These are phyloP conservation scores for Coelastrella sp. DNA, from an alignment of 139 green algal species.

Conservation along the genomic window DNA sequence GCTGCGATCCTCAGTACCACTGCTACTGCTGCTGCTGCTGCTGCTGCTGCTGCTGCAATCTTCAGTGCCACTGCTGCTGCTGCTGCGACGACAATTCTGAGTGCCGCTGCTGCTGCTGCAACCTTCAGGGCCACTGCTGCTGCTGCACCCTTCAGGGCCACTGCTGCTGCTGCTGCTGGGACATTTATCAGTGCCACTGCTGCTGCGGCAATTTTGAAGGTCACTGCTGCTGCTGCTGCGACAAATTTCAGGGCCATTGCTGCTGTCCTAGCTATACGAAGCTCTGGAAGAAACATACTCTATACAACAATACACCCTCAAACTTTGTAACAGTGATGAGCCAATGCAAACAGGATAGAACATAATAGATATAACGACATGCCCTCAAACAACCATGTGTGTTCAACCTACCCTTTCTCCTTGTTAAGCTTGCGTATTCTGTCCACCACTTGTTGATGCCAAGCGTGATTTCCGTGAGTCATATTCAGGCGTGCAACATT, in stretches of 20 bases:
- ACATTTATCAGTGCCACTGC: neutral
- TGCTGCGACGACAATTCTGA: neutral
- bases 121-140: no score
- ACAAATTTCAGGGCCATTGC: neutral
- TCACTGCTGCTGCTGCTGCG: conserved; percentile 4
- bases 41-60: neutral
- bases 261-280: no score
- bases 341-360: neutral
- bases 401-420: conserved; percentile 85
- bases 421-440: conserved; percentile 79
- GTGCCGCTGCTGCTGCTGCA: no score
- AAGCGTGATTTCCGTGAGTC: conserved; percentile 75
- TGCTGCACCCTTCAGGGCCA: neutral
- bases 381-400: no score
- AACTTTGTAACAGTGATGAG: no score
- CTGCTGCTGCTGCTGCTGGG: neutral
- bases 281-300: no score
- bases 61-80: neutral
- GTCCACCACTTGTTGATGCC: conserved; percentile 73
- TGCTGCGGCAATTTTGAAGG: neutral
- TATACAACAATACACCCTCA: no score
- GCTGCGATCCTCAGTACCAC: no score
- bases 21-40: neutral
- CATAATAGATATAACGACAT: no score
- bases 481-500: conserved; percentile 82